Evolutionary conservation across 345 rosid genomes (phyloP), one percentile per base, ranked within the genome.

Genomic region (Turnera subulata): DNA sequence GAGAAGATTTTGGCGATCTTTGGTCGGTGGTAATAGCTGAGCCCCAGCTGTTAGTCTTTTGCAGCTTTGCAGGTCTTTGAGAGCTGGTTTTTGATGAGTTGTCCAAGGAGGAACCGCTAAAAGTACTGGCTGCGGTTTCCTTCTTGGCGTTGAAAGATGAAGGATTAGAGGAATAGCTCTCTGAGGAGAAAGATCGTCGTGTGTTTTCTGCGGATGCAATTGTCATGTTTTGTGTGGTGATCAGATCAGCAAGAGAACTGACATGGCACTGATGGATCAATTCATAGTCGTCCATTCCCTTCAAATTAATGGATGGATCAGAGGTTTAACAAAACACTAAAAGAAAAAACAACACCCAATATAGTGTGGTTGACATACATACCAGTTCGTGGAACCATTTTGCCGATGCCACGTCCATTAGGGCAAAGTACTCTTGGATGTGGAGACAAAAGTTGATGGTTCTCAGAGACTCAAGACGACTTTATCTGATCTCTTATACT

Each of bases 321-420:
- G n/a, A n/a, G n/a, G n/a, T n/a, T n/a, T n/a, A n/a, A n/a, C n/a
- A n/a, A n/a, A n/a, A n/a, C n/a, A n/a, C n/a, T n/a, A n/a, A n/a
- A n/a, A n/a, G n/a, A n/a, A n/a, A n/a, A n/a, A n/a, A n/a, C n/a
- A n/a, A n/a, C n/a, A n/a, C n/a, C n/a, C n/a, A n/a, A n/a, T n/a
- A n/a, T n/a, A n/a, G n/a, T n/a, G n/a, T 8, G 35, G 5, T 29
- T 8, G 35, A 29, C 3, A 13, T n/a, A 45, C 48, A 18, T 80
- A 83, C 84, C 84, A 74, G 65, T 18, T 78, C 89, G 52, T 74
- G 13, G 40, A 78, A 70, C 89, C 85, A 83, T 65, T 69, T 78
- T 20, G 76, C 40, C 10, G 80, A 53, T 56, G 69, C 63, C 29
- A 47, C 19, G 46, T 76, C 73, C 88, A 73, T 65, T 11, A 33